These are phyloP conservation scores for Plasmodium berghei DNA, from an alignment of 169 alveolate species.

Conservation along the genomic window DNA sequence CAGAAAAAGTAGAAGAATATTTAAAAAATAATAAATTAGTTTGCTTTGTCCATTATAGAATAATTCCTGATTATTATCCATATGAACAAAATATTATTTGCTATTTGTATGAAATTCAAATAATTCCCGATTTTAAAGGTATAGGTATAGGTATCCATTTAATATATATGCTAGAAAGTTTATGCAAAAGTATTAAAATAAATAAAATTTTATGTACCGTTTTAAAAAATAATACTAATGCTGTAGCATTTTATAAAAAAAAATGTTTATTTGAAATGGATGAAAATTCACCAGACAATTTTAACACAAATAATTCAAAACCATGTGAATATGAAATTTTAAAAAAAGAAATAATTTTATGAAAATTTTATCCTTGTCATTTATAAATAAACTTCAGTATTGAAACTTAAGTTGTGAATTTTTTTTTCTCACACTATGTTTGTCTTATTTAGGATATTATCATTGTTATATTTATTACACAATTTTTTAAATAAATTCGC, in stretches of 20 bases:
- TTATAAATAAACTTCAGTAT: too few species aligned
- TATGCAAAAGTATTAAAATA: slow-evolving; percentile 47
- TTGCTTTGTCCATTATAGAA: slow-evolving; percentile 44
- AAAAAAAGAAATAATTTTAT: slow-evolving; percentile 4
- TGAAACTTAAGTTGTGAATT: too few species aligned
- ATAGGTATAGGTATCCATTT: slow-evolving; percentile 79
- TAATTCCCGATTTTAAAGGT: slow-evolving; percentile 16
- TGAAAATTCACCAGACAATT: slow-evolving; percentile 81
- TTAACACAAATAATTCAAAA: slow-evolving; percentile 29
- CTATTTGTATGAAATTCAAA: slow-evolving; percentile 41
- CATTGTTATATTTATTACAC: too few species aligned
- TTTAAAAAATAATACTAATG: slow-evolving; percentile 77
- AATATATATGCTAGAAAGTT: slow-evolving; percentile 39
- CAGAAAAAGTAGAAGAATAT: slow-evolving; percentile 3
- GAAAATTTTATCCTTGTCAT: too few species aligned
- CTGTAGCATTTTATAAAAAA: slow-evolving; percentile 79
- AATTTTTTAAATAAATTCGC: too few species aligned
- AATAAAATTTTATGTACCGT: slow-evolving; percentile 84
- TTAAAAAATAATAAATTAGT: slow-evolving; percentile 6
- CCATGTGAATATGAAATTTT: slow-evolving; percentile 48
- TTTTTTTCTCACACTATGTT: too few species aligned
- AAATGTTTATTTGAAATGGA: slow-evolving; percentile 81
- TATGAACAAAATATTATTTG: slow-evolving; percentile 29
- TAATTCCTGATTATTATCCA: slow-evolving; percentile 47
- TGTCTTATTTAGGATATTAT: too few species aligned